Evolutionary conservation across 805 yeast genomes (phyloP), one percentile per base, ranked within the genome.

Genomic region (Lipomyces japonicus): DNA sequence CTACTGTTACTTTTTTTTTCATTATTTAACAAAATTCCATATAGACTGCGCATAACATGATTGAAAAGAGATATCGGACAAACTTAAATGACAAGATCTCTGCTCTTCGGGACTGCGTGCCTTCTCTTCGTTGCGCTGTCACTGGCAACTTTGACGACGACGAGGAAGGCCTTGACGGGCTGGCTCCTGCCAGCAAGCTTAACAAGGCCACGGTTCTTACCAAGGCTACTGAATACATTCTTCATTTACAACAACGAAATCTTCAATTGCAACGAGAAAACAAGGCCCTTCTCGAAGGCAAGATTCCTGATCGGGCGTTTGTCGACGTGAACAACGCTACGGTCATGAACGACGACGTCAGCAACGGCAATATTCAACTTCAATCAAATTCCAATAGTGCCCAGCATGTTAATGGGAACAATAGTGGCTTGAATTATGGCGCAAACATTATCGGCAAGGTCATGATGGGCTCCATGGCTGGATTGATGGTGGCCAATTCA

Each of bases 201-300:
- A 85, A 84, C 65, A 86, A 86, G 66, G 93, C 91, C 12, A 82
- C 83, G 25, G 84, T 86, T 12, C 70, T 86, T 46, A 74, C 86
- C 34, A 86, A 86, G 62, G 86, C 90, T 6, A 81, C 87, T 1
- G 95, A 86, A 67, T 86, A 86, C 65, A 86, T 86, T 62, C 73
- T 75, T 61, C 88, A 84, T 64, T 69, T 86, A 56, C 89, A 86
- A 65, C 64, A 68, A 47, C 78, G 81, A 54, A 84, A 84, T 60
- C 65, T 66, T 2, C 65, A 69, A 31, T 68, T 86, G 60, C 63
- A 54, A 88, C 85, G 64, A 14, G 58, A 54, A 28, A 71, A 81
- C 48, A 70, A 74, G 35, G 76, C 76, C 46, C 67, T 84, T 43
- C 63, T 71, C 21, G 61, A 61, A 28, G 55, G 58, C 25, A 39